Evolutionary conservation across 495 filamentous ascomycete genomes (phyloP).

Genomic region (Cetradonia linearis): DNA sequence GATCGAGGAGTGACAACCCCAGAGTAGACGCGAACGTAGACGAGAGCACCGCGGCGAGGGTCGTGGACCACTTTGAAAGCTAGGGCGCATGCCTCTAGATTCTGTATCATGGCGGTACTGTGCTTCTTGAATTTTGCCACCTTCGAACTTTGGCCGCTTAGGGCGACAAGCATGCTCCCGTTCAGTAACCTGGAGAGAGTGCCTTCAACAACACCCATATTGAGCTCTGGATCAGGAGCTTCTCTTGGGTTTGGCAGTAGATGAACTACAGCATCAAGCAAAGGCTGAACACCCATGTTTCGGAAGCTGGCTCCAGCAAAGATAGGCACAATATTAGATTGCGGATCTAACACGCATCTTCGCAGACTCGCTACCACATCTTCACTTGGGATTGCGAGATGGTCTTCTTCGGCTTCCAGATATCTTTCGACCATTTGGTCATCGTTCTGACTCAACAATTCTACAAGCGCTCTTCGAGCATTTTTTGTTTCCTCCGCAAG

Average conservation of each 20-base stretch:
- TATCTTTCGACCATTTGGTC: conserved; percentile 77
- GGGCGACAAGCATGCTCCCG: conserved; percentile 39
- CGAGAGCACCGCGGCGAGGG: conserved; percentile 70
- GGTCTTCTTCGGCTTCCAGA: conserved; percentile 63
- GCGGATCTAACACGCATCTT: conserved; percentile 52
- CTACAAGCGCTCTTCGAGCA: conserved; percentile 69
- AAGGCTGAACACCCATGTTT: conserved; percentile 88
- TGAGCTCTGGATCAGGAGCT: conserved; percentile 66
- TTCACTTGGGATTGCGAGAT: conserved; percentile 49
- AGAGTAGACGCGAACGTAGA: conserved; percentile 87
- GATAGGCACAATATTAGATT: conserved; percentile 63
- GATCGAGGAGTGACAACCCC: conserved; percentile 65
- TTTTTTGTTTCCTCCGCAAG: conserved; percentile 61
- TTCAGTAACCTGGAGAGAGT: conserved; percentile 43
- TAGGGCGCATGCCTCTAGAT: conserved; percentile 65
- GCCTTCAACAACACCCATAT: conserved; percentile 44
- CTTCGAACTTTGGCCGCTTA: conserved; percentile 27
- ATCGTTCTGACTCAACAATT: conserved; percentile 77
- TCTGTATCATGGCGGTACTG: conserved; percentile 35
- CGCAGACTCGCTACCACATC: conserved; percentile 67
- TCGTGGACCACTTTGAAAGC: conserved; percentile 98
- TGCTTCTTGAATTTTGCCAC: conserved; percentile 25
- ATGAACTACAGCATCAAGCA: conserved; percentile 79
- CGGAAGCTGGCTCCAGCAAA: conserved; percentile 88
- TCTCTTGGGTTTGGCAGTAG: conserved; percentile 78